Percentiles rank a stretch among this genome's conserved stretches.
Evolutionary conservation across 441 rosid species (phyloP).

Genomic region (Hypseocharis bilobata): DNA sequence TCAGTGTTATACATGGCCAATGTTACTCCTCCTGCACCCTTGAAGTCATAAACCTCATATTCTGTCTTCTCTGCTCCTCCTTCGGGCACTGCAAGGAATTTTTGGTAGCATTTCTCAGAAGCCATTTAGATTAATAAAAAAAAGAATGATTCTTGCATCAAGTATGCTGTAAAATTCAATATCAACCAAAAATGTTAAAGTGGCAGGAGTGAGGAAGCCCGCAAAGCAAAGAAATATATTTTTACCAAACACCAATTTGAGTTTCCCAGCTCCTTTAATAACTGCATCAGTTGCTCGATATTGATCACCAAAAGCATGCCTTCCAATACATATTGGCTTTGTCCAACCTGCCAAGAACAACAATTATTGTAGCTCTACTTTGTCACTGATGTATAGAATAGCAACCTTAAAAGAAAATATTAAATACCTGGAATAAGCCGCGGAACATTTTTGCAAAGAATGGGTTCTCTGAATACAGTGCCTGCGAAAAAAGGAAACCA

Average conservation of each 20-base stretch:
- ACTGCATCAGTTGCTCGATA: conserved; percentile 72
- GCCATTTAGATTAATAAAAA: conserved; percentile 6
- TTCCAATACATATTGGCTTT: conserved; percentile 88
- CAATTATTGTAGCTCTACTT: not conserved
- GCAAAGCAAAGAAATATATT: not conserved
- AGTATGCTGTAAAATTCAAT: not conserved
- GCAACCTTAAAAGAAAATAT: conserved; percentile 9
- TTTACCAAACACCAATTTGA: conserved; percentile 37
- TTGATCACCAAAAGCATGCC: conserved; percentile 96
- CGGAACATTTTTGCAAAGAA: conserved; percentile 70
- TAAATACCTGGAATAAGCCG: conserved; percentile 64
- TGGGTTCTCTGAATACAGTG: conserved; percentile 89
- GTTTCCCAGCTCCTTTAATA: conserved; percentile 62
- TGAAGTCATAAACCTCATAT: conserved; percentile 19
- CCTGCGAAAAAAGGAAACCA: conserved; percentile 37
- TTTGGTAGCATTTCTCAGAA: conserved; percentile 20
- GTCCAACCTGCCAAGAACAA: conserved; percentile 62
- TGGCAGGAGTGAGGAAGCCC: not conserved
- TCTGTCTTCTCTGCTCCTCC: conserved; percentile 14
- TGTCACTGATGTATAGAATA: not conserved
- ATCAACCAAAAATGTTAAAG: no score
- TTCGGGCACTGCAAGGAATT: conserved; percentile 18
- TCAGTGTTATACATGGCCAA: conserved; percentile 24
- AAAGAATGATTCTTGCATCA: not conserved
- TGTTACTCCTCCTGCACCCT: conserved; percentile 23